Base-by-base conservation (phyloP, 768 basidiomycete genomes). In the Wakefieldia striispora region DNA sequence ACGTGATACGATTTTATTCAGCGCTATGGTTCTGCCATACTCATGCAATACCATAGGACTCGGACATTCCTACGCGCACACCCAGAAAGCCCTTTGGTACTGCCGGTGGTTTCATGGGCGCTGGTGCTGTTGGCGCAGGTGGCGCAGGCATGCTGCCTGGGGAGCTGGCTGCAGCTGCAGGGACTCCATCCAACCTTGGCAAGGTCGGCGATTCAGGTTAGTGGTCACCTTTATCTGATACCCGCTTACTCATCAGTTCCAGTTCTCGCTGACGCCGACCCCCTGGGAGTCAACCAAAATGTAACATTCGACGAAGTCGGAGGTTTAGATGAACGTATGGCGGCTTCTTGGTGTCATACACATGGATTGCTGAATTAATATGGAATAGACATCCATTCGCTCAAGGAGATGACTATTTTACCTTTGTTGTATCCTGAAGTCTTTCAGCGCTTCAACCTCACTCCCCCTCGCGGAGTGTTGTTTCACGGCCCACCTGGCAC, bases 401-500 rank as follows among this genome's bases (percentile, higher is more conserved):
- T 98, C 51, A 98, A 97, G 71, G 97, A 99, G 66, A 98, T 99
- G 97, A 97, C 97, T 0, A 76, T 97, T 9, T 78, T 99, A 0
- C 97, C 97, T 2, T 74, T 99, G 0, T 72, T 97, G 20, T 98
- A 99, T 64, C 97, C 97, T 0, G 97, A 99, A 68, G 84, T 99
- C 13, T 98, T 98, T 65, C 91, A 95, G 57, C 83, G 84, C 41
- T 95, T 98, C 68, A 85, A 83, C 43, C 83, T 99, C 34, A 97
- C 93, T 0, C 97, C 97, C 36, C 97, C 97, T 2, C 80, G 97
- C 27, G 97, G 97, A 43, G 97, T 99, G 0, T 73, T 99, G 19
- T 97, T 99, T 70, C 95, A 98, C 63, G 97, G 97, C 14, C 97
- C 97, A 10, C 97, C 97, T 1, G 97, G 97, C n/a, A 99, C 97